phyloP scores from a whole-genome alignment of 129 eudicot species.

The Flaveria trinervia region DNA sequence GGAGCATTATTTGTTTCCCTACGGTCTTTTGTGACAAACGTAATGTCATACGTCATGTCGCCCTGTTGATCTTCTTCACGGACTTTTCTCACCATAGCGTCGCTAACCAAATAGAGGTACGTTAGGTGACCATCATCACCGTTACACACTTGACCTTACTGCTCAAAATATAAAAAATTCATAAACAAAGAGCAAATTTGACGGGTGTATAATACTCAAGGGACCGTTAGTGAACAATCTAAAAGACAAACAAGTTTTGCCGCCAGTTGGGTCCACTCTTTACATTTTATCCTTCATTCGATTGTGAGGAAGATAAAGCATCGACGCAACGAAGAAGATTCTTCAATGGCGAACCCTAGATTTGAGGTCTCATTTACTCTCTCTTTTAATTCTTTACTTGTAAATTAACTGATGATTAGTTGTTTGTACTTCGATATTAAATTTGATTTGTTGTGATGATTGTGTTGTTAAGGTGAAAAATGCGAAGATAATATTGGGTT shows the following conservation, averaged over 20 bases:
- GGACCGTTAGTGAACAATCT: conserved; percentile 9
- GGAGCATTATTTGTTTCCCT: too few relatives aligned
- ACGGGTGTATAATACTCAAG: background rate
- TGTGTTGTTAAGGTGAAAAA: conserved; percentile 27
- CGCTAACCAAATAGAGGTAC: too few relatives aligned
- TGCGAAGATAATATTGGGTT: conserved; percentile 80
- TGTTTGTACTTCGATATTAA: background rate
- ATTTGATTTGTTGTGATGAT: conserved; percentile 17
- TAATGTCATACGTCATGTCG: too few relatives aligned
- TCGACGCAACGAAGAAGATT: background rate
- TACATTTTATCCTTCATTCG: conserved; percentile 24
- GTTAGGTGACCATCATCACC: too few relatives aligned
- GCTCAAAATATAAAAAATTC: too few relatives aligned
- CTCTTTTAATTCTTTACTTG: background rate
- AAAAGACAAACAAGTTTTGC: conserved; percentile 22
- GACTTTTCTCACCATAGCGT: too few relatives aligned
- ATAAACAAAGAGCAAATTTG: background rate
- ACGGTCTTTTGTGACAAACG: too few relatives aligned
- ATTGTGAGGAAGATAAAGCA: conserved; percentile 31
- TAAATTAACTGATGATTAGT: background rate
- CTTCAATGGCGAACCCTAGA: conserved; percentile 41
- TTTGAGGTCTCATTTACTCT: conserved; percentile 40
- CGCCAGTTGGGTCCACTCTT: conserved; percentile 40
- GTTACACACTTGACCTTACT: too few relatives aligned
- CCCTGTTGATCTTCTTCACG: too few relatives aligned